Percentiles rank a stretch among this genome's conserved stretches.
phyloP scores from a whole-genome alignment of 2,329 filamentous ascomycete genomes.

The Waltergamsia citrina region DNA sequence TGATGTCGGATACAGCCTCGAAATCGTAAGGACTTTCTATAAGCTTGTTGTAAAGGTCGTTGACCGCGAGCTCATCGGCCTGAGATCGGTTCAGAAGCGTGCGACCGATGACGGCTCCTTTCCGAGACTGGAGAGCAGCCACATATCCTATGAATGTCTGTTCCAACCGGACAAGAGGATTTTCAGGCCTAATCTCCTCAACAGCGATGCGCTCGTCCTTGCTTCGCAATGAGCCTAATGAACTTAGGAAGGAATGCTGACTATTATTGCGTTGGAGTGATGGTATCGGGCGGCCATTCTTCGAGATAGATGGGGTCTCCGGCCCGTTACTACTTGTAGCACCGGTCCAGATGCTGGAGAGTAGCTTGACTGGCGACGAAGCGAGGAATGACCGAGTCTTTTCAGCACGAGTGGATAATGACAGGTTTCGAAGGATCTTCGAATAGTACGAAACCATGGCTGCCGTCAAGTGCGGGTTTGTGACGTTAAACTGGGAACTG shows the following conservation, averaged over 20 bases:
- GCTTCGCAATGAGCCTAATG: conserved; percentile 43
- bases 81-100: conserved; percentile 59
- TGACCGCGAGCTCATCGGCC: conserved; percentile 72
- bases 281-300: conserved; percentile 28
- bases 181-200: conserved; percentile 48
- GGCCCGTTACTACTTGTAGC: conserved; percentile 36
- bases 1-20: conserved; percentile 64
- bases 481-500: conserved; percentile 58
- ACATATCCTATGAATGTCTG: conserved; percentile 80
- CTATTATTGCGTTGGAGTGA: conserved; percentile 34
- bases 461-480: conserved; percentile 53
- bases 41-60: conserved; percentile 82
- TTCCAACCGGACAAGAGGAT: conserved; percentile 65
- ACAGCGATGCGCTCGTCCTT: conserved; percentile 22
- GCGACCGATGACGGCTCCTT: conserved; percentile 77
- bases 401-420: conserved; percentile 43
- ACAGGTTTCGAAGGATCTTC: conserved; percentile 62
- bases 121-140: conserved; percentile 71
- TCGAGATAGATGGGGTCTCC: conserved; percentile 16
- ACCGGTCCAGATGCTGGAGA: conserved; percentile 67
- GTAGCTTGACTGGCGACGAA: conserved; percentile 81
- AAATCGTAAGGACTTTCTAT: conserved; percentile 75
- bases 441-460: conserved; percentile 70
- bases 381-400: conserved; percentile 62
- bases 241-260: conserved; percentile 45